Conservation (phyloP, 768 basidiomycete genomes). For the Boletus pseudopeckii region DNA sequence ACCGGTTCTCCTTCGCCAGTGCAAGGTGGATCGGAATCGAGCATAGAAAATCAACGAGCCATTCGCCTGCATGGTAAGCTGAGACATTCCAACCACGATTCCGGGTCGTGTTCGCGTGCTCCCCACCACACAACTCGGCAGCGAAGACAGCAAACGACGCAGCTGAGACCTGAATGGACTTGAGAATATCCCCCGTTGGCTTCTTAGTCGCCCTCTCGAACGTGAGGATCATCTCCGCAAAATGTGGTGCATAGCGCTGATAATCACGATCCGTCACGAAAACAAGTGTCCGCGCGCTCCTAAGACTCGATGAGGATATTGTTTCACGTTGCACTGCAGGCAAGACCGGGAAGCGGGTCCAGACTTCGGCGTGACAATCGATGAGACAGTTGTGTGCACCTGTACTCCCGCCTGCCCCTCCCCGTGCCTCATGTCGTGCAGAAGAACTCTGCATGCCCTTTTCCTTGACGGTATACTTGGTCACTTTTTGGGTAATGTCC, state of each 20-base stretch:
- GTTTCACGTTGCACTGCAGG: constrained; percentile 50
- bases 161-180: constrained; percentile 35
- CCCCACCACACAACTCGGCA: constrained; percentile 3
- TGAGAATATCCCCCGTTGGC: constrained; percentile 46
- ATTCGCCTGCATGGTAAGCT: constrained; percentile 49
- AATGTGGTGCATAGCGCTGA: constrained; percentile 39
- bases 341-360: constrained; percentile 59
- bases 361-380: constrained; percentile 54
- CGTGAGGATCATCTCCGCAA: constrained; percentile 39
- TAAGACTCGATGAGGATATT: constrained; percentile 33
- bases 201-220: constrained; percentile 54
- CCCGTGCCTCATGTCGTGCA: constrained; percentile 3
- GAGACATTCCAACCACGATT: constrained; percentile 33
- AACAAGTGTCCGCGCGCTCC: constrained; percentile 34
- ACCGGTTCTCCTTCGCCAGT: constrained; percentile 55
- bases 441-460: constrained; percentile 28
- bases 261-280: constrained; percentile 43
- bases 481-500: constrained; percentile 52
- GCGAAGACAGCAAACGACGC: constrained; percentile 30
- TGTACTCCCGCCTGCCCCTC: neutral
- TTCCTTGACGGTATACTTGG: constrained; percentile 54
- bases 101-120: neutral
- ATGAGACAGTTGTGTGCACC: constrained; percentile 49
- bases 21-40: constrained; percentile 66
- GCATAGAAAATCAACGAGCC: constrained; percentile 59